Conservation (phyloP, 305 asterid genomes). For the Fraxinus sp. region DNA sequence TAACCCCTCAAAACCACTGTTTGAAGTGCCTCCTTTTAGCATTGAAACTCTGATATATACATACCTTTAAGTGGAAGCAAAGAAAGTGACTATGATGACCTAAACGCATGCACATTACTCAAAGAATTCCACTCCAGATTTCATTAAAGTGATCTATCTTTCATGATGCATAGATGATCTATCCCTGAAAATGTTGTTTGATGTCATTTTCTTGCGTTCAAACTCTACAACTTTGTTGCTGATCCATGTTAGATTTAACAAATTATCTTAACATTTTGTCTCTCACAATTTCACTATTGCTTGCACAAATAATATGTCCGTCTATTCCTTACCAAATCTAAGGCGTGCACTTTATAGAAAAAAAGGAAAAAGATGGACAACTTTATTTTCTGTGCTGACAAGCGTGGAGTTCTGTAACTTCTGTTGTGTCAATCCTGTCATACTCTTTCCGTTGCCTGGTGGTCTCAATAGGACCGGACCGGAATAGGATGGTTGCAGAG, state of each 20-base stretch:
- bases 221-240: not conserved
- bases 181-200: not conserved
- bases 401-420: not conserved
- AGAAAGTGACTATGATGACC: slow-evolving; percentile 27
- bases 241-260: not conserved
- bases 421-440: not conserved
- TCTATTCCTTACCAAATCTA: not conserved
- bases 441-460: not conserved
- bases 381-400: slow-evolving; percentile 12
- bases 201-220: not conserved
- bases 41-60: slow-evolving; percentile 6
- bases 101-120: slow-evolving; percentile 26
- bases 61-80: slow-evolving; percentile 38
- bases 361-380: slow-evolving; percentile 12
- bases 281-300: not conserved
- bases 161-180: not conserved
- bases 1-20: not conserved
- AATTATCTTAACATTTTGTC: not conserved
- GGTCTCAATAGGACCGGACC: not conserved
- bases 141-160: slow-evolving; percentile 8
- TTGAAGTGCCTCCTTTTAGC: not conserved
- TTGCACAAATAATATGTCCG: not conserved
- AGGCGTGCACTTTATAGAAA: slow-evolving; percentile 26
- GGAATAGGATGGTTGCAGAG: not conserved
- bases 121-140: slow-evolving; percentile 19